Evolutionary conservation across 1,284 basidiomycete species (phyloP), one percentile per base, ranked within the genome.

Genomic region (Boletus semigastroideus): DNA sequence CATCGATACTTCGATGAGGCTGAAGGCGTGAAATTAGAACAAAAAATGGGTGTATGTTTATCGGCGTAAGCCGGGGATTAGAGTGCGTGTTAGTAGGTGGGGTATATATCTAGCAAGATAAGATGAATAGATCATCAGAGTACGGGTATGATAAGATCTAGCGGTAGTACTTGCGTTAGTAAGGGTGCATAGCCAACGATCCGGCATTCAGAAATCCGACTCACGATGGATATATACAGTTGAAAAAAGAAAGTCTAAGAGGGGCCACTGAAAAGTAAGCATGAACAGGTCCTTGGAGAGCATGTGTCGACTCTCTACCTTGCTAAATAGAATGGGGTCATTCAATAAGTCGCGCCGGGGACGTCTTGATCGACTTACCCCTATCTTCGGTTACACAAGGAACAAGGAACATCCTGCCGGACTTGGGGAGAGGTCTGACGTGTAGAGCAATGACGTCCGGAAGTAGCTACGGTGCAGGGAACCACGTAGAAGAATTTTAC

Each of bases 321-420:
- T 4, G 9, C 16, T 33, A 12, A 33, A 16, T 37, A 19, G 17
- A 37, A 11, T 10, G 16, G 34, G n/a, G 10, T 19, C 5, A 46
- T 2, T 46, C 17, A 16, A 17, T 12, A 33, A 3, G 8, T 22
- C 8, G n/a, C 1, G 19, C 42, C 19, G 20, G 4, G 14, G 3
- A 42, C 4, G 17, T 4, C 7, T 19, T 16, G 14, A 39, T 40
- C 17, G 34, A 47, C 53, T 41, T 39, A 58, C 59, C 52, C 52
- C 13, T 46, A 52, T 42, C 20, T n/a, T 25, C n/a, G 16, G 6
- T 0, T 1, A 30, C 61, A 64, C 4, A 0, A 2, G 11, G 3
- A 0, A 27, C 67, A 69, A 14, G 59, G 59, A 2, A 53, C 0
- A 14, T 53, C 45, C 9, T 14, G 16, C 4, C 34, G 46, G 6